Percentiles rank a stretch among this genome's conserved stretches.
Evolutionary conservation across 768 basidiomycete species (phyloP).

Genomic region (Russula lepida): DNA sequence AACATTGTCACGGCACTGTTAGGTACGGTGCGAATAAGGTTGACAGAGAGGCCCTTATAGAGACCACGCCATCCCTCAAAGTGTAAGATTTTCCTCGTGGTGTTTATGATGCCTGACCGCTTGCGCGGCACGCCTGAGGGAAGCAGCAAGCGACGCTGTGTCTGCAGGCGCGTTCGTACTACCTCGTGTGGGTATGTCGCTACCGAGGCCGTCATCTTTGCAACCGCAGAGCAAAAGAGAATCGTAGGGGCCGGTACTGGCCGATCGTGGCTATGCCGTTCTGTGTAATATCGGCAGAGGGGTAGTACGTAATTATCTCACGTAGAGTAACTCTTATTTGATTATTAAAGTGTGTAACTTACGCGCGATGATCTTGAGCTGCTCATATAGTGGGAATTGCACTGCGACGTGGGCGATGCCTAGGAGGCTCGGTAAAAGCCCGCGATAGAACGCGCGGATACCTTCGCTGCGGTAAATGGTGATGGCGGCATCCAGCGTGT

Average conservation of each 20-base stretch:
- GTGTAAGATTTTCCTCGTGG: conserved; percentile 58
- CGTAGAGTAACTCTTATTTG: background rate
- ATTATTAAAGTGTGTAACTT: conserved; percentile 26
- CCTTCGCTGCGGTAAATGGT: conserved; percentile 92
- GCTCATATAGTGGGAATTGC: conserved; percentile 95
- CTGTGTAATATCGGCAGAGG: background rate
- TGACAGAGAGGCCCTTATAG: conserved; percentile 91
- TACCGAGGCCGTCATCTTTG: conserved; percentile 94
- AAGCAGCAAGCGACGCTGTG: conserved; percentile 46
- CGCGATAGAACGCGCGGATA: conserved; percentile 83
- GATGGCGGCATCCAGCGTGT: conserved; percentile 81
- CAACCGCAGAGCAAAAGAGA: conserved; percentile 81
- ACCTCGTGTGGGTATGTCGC: conserved; percentile 99
- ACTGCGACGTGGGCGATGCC: conserved; percentile 95
- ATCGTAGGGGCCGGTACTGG: conserved; percentile 55
- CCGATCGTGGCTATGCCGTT: conserved; percentile 10
- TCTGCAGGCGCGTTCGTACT: conserved; percentile 94
- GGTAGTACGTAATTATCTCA: background rate
- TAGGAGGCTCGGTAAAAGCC: conserved; percentile 83
- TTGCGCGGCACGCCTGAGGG: conserved; percentile 53
- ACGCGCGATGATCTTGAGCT: conserved; percentile 83
- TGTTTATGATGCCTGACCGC: conserved; percentile 60
- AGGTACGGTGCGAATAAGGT: conserved; percentile 90
- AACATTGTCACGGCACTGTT: conserved; percentile 95
- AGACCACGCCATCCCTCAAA: conserved; percentile 86